Evolutionary conservation across 106 monocot species (phyloP), one percentile per base, ranked within the genome.

Genomic region (Chionographis japonica): DNA sequence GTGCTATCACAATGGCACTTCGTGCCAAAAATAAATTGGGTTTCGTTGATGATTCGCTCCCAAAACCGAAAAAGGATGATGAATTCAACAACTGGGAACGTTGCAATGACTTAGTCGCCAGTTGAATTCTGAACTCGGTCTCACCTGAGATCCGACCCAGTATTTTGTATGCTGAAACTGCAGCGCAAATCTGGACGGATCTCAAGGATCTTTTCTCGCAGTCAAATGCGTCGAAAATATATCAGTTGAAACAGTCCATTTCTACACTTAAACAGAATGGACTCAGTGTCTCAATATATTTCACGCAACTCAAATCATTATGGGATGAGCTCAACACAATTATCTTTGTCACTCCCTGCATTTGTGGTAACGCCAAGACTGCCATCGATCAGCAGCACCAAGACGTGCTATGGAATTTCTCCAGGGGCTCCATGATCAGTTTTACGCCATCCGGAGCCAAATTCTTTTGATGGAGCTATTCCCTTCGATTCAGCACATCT

Each of bases 121-220:
- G 19, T 58, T 58, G 58, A 27, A 58, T 58, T 58, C 16, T 58
- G 6, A 58, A 58, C 15, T 58, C 58, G 4, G 58, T 58, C 20
- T 58, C 58, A 20, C 12, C 58, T 58, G 58, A 58, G 58, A 58
- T 58, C 20, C 19, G 58, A 13, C 19, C 19, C 19, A 58, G 16
- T 58, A 58, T 58, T 27, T 5, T 58, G 58, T 58, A 58, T 58
- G 20, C 58, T 11, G 58, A 58, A 58, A 58, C 58, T 20, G 20
- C 20, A 58, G 11, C 19, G 36, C 4, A 58, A 58, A 58, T 58
- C 12, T 58, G 58, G 20, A 17, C 20, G 6, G 58, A 58, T 58
- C 20, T 58, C 4, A 20, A 7, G 13, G n/a, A 55, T 6, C n/a
- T 7, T 14, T 55, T 55, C n/a, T 58, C 58, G 19, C 58, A 58